Evolutionary conservation across 2,329 filamentous ascomycete genomes (phyloP).

Genomic region (Pestalotiopsis fici): DNA sequence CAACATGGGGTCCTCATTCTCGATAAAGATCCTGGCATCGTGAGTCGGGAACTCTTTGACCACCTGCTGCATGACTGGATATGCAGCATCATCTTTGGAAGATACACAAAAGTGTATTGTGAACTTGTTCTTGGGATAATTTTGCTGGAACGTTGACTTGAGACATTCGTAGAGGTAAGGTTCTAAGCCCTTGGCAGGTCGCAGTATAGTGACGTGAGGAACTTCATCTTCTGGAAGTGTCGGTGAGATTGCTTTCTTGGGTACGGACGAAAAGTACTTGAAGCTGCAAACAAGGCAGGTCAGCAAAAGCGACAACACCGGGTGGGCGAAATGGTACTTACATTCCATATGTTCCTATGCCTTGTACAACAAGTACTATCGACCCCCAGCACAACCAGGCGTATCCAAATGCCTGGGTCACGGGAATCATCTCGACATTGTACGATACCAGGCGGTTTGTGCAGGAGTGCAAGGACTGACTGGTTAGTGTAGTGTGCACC

Average conservation of each 20-base stretch:
- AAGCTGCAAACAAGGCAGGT: constrained; percentile 39
- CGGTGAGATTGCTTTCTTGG: constrained; percentile 51
- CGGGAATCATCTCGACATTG: constrained; percentile 24
- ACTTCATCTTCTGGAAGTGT: constrained; percentile 53
- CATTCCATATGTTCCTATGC: constrained; percentile 58
- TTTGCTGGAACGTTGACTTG: constrained; percentile 79
- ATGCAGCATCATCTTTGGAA: constrained; percentile 73
- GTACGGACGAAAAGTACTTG: constrained; percentile 52
- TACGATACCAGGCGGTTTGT: neutral
- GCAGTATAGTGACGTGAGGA: constrained; percentile 86
- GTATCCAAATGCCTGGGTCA: constrained; percentile 38
- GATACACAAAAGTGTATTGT: constrained; percentile 84
- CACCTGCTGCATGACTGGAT: constrained; percentile 71
- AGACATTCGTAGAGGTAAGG: constrained; percentile 91
- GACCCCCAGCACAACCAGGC: constrained; percentile 55
- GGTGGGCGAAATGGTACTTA: constrained; percentile 26
- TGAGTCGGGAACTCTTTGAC: constrained; percentile 71
- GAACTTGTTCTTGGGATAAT: constrained; percentile 75
- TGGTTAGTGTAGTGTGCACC: neutral
- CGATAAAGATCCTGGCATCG: constrained; percentile 75
- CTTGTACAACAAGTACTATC: constrained; percentile 54
- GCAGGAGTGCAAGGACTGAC: neutral
- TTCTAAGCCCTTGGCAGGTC: constrained; percentile 91
- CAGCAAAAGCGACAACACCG: neutral
- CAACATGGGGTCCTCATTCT: constrained; percentile 77